Evolutionary conservation across 2,329 filamentous ascomycete genomes (phyloP).

Genomic region (Macroventuria anomochaeta): DNA sequence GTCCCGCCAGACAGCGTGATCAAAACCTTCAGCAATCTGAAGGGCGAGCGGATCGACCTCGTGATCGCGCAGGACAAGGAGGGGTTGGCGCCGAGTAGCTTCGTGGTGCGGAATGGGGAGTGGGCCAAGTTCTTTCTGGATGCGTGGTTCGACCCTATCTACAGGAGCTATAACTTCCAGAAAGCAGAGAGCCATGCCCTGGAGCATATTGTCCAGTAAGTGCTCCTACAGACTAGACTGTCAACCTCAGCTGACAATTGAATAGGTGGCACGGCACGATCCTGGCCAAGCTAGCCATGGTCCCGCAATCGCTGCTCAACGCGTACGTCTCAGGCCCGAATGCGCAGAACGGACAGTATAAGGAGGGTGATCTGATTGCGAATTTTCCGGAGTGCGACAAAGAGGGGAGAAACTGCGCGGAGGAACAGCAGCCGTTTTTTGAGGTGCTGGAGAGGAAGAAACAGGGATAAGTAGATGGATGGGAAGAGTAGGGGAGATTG

Average conservation of each 20-base stretch:
- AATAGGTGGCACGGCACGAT: conserved; percentile 97
- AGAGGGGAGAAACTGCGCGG: conserved; percentile 69
- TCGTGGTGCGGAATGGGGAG: conserved; percentile 81
- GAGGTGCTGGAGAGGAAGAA: conserved; percentile 38
- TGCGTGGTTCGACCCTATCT: conserved; percentile 94
- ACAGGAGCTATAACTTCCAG: conserved; percentile 93
- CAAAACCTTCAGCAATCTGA: conserved; percentile 86
- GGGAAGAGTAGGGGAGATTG: neutral
- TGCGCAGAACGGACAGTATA: conserved; percentile 64
- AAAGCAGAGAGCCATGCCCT: conserved; percentile 92
- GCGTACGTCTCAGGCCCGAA: conserved; percentile 66
- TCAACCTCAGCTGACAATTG: conserved; percentile 32
- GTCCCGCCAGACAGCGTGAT: conserved; percentile 97
- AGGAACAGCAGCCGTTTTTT: conserved; percentile 68
- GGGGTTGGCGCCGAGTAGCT: conserved; percentile 77
- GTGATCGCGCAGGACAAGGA: conserved; percentile 84
- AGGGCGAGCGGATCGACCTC: conserved; percentile 77
- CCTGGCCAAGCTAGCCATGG: conserved; percentile 82
- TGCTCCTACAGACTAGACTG: conserved; percentile 6
- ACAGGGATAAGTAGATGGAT: conserved; percentile 2
- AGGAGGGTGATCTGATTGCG: conserved; percentile 84
- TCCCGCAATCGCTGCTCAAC: conserved; percentile 87
- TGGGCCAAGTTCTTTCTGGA: conserved; percentile 95
- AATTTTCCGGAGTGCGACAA: conserved; percentile 75
- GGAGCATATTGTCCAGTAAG: conserved; percentile 63